phyloP scores from a whole-genome alignment of 2,329 filamentous ascomycete genomes.

The Rhexocercosporidium sp. region DNA sequence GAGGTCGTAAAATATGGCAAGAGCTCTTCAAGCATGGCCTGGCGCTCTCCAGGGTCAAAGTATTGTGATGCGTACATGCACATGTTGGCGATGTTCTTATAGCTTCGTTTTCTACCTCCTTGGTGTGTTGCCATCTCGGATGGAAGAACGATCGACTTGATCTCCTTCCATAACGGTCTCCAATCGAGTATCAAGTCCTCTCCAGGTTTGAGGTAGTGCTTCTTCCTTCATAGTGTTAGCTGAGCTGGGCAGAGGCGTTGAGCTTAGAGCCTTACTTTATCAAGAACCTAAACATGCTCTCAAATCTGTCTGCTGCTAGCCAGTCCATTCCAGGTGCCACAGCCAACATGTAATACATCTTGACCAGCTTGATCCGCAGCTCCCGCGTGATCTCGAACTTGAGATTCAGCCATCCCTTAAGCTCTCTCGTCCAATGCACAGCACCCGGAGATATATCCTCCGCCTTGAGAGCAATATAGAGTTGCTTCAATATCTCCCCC shows the following conservation, averaged over 20 bases:
- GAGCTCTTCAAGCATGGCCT: constrained; percentile 80
- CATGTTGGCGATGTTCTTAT: constrained; percentile 79
- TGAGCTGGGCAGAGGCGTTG: neutral
- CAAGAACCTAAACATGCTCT: constrained; percentile 93
- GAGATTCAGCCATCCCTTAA: constrained; percentile 91
- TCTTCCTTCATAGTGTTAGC: constrained; percentile 65
- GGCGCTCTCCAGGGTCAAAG: constrained; percentile 87
- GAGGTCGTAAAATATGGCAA: constrained; percentile 91
- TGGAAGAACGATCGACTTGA: constrained; percentile 89
- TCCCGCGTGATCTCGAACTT: constrained; percentile 95
- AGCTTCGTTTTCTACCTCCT: constrained; percentile 57
- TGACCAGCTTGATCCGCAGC: constrained; percentile 81
- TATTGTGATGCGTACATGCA: constrained; percentile 90
- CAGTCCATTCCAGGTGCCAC: constrained; percentile 88
- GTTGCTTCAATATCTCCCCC: constrained; percentile 86
- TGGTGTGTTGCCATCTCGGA: constrained; percentile 76
- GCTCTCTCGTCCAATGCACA: constrained; percentile 95
- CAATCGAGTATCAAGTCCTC: constrained; percentile 93
- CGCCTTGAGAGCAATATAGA: constrained; percentile 89
- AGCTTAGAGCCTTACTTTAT: constrained; percentile 72
- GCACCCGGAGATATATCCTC: constrained; percentile 95
- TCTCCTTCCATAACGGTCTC: constrained; percentile 88
- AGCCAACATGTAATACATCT: constrained; percentile 92
- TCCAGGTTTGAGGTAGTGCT: constrained; percentile 90
- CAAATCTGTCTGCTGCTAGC: constrained; percentile 83